A percentile compares a stretch with the other conserved stretches of the same genome.
These are phyloP conservation scores for Phycomyces blakesleeanus DNA, from an alignment of 192 early-diverging fungal species.

Conservation along the genomic window DNA sequence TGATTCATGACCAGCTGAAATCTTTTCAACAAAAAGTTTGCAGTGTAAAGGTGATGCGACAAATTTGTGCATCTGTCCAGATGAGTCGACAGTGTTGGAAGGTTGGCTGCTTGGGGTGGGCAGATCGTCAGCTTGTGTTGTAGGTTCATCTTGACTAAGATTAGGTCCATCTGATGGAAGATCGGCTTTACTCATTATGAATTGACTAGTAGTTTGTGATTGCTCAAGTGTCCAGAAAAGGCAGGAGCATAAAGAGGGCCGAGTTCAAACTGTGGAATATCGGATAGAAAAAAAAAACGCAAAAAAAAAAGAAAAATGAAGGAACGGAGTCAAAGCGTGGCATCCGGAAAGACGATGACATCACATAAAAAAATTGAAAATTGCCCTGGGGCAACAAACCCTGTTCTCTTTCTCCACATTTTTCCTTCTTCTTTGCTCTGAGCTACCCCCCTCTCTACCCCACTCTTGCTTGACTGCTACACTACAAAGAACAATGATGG, in stretches of 20 bases:
- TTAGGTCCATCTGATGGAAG: background rate
- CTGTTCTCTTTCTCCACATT: slow-evolving; percentile 7
- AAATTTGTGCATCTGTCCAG: slow-evolving; percentile 18
- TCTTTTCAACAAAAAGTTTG: slow-evolving; percentile 35
- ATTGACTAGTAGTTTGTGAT: background rate
- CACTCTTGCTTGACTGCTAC: slow-evolving; percentile 1
- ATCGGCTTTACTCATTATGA: background rate
- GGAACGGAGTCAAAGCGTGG: too few species aligned
- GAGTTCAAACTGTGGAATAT: background rate
- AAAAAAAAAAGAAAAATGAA: background rate
- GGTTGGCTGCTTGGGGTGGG: background rate
- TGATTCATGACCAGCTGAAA: slow-evolving; percentile 18
- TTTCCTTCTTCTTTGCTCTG: background rate
- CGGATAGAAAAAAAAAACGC: background rate
- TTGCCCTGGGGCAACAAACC: background rate
- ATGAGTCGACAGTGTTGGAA: background rate
- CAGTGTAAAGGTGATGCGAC: slow-evolving; percentile 23
- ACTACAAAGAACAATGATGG: slow-evolving; percentile 1
- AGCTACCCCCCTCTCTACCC: slow-evolving; percentile 1
- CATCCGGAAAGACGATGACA: background rate
- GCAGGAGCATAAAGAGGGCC: background rate
- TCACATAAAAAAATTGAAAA: slow-evolving; percentile 1
- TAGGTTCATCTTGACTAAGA: background rate
- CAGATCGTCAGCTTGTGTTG: background rate
- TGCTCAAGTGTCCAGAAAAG: background rate